Evolutionary conservation across 495 filamentous ascomycete genomes (phyloP), one percentile per base, ranked within the genome.

Genomic region (Collariella sp.): DNA sequence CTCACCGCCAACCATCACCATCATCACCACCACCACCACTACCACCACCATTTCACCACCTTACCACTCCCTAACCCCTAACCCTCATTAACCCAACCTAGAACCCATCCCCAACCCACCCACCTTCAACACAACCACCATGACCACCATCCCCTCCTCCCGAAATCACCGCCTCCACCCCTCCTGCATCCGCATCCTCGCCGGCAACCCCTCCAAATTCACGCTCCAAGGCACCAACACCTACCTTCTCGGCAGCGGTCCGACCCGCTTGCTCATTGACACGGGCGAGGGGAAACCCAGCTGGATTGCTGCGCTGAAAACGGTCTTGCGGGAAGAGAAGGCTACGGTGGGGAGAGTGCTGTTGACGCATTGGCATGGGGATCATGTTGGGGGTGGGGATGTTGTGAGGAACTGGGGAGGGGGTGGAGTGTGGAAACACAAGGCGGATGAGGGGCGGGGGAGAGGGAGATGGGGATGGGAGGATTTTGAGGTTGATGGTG

Each of bases 301-400:
- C 13, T 87, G 86, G 84, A 67, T 77, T 31, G 55, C 73, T 0
- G 70, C 76, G 2, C 73, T 97, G 13, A 75, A 80, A 53, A 64
- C 71, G 16, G 76, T 85, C 5, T 78, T 97, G 22, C 59, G 71
- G 2, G 71, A 78, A 29, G 86, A 94, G 62, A 77, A 82, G 31
- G 81, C 83, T 34, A 76, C 76, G 0, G 74, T 96, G 13, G 68
- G 79, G 29, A 67, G 73, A 16, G 81, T 80, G 3, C 74, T 97
- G 18, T 70, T 96, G 20, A 96, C 91, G 1, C 93, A 98, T 67
- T 88, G 88, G 86, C 93, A 98, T 67, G 77, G 69, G 26, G 93
- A 98, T 67, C 93, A 98, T 64, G 75, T 82, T 18, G 80, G 81
- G 23, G 93, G 93, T 1, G 72, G 95, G 7, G 82, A 94, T 57